A percentile compares a stretch with the other conserved stretches of the same genome.
Conservation (phyloP, 345 rosid species). For the Gossypium sturtianum region DNA sequence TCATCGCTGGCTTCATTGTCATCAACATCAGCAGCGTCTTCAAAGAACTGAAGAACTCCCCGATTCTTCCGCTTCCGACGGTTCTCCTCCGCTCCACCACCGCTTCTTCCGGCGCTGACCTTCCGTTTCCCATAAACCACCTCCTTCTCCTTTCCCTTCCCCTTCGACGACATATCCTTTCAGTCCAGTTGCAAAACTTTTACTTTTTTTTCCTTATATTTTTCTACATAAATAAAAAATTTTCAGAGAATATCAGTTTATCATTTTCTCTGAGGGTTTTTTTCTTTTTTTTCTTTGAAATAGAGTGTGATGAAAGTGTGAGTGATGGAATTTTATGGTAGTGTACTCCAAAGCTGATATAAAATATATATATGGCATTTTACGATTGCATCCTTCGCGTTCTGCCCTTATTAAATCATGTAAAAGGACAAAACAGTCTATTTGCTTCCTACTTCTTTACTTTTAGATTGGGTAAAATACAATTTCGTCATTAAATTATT, state of each 20-base stretch:
- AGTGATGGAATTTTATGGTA: not conserved
- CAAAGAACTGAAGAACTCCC: conserved; percentile 60
- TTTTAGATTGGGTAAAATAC: too few species aligned
- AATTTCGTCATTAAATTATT: too few species aligned
- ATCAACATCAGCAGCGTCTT: conserved; percentile 47
- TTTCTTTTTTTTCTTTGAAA: not conserved
- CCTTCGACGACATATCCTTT: conserved; percentile 22
- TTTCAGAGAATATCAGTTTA: not conserved
- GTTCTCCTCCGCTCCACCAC: conserved; percentile 27
- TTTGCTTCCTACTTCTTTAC: too few species aligned
- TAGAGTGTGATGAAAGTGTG: not conserved
- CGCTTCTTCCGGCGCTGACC: conserved; percentile 12
- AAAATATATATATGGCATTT: not conserved
- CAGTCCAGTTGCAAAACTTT: not conserved
- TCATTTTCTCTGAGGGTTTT: not conserved
- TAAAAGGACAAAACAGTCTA: not conserved
- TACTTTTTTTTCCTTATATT: not conserved
- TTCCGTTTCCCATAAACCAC: conserved; percentile 35
- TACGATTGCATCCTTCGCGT: not conserved
- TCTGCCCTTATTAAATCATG: not conserved
- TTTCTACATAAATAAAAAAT: not conserved
- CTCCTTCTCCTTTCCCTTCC: conserved; percentile 43
- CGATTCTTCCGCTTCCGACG: conserved; percentile 36
- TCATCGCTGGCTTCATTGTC: conserved; percentile 36
- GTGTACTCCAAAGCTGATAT: not conserved